phyloP scores from a whole-genome alignment of 2,329 filamentous ascomycete species.

The Claviceps sorghi region DNA sequence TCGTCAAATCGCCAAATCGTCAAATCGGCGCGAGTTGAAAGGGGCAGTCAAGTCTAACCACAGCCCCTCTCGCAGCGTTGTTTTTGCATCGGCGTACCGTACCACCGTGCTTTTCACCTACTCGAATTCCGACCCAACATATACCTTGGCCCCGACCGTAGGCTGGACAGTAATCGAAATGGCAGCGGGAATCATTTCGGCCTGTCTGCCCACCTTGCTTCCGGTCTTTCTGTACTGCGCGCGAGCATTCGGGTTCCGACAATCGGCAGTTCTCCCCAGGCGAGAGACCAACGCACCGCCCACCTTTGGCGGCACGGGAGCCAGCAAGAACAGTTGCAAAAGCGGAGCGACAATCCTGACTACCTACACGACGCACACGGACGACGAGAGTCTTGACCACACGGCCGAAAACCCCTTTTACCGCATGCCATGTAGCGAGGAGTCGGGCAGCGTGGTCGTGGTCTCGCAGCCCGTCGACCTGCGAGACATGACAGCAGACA shows the following conservation, averaged over 20 bases:
- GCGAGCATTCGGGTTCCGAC: constrained; percentile 26
- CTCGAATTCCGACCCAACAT: constrained; percentile 24
- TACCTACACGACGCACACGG: constrained; percentile 6
- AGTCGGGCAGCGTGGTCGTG: constrained; percentile 11
- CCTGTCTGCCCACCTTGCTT: constrained; percentile 37
- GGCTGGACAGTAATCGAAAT: constrained; percentile 36
- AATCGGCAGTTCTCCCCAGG: constrained; percentile 11
- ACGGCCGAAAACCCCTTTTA: constrained; percentile 14
- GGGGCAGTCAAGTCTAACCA: background rate
- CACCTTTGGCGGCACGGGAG: constrained; percentile 11
- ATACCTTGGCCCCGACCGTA: constrained; percentile 29
- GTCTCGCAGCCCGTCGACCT: background rate
- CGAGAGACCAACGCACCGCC: constrained; percentile 10
- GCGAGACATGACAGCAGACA: background rate
- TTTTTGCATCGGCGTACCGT: constrained; percentile 34
- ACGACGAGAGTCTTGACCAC: constrained; percentile 6
- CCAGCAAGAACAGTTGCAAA: constrained; percentile 5
- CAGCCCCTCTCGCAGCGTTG: constrained; percentile 19
- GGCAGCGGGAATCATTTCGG: constrained; percentile 35
- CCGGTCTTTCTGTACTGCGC: constrained; percentile 26
- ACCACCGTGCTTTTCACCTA: constrained; percentile 33
- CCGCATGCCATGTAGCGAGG: constrained; percentile 18
- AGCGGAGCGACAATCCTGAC: constrained; percentile 8
- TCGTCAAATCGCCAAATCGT: too few relatives aligned
- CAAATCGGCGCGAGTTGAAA: background rate